Evolutionary conservation across 768 basidiomycete species (phyloP).

Genomic region (Mycena pura): DNA sequence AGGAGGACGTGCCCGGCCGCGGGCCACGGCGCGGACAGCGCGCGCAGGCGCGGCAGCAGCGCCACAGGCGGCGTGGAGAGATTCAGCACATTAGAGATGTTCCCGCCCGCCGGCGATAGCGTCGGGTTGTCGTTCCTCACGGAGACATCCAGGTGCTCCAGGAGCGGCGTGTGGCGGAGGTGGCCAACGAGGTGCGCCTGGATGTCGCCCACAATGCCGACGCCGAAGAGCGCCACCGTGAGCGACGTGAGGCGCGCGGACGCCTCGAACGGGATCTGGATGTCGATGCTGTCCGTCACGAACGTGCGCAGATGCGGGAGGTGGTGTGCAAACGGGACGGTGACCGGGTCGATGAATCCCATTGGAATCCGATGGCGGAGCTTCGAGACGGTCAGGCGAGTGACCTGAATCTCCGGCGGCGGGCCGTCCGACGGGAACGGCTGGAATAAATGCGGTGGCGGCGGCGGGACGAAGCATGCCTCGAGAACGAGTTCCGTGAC

Average conservation of each 20-base stretch:
- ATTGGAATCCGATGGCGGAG: not conserved
- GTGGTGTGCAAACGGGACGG: not conserved
- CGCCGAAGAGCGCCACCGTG: not conserved
- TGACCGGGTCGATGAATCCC: conserved; percentile 7
- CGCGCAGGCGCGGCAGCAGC: not conserved
- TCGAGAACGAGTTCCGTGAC: not conserved
- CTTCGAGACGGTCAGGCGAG: conserved; percentile 8
- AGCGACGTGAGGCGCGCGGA: conserved; percentile 12
- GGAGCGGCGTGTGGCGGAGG: conserved; percentile 4
- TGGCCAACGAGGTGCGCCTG: conserved; percentile 12
- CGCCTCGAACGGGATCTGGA: conserved; percentile 4
- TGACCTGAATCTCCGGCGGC: not conserved
- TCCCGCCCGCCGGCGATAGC: too few relatives aligned
- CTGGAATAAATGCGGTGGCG: conserved; percentile 6
- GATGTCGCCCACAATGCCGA: conserved; percentile 12
- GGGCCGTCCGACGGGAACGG: not conserved
- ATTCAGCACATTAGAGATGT: too few relatives aligned
- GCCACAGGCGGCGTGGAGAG: not conserved
- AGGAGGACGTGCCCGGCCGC: not conserved
- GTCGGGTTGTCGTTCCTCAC: not conserved
- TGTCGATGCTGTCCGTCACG: not conserved
- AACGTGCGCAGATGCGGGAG: conserved; percentile 12
- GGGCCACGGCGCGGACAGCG: conserved; percentile 18
- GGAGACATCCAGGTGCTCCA: not conserved
- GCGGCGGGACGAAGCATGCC: not conserved